These are phyloP conservation scores for Fonsecaea pedrosoi DNA, from an alignment of 2,329 filamentous ascomycete genomes.

Conservation along the genomic window DNA sequence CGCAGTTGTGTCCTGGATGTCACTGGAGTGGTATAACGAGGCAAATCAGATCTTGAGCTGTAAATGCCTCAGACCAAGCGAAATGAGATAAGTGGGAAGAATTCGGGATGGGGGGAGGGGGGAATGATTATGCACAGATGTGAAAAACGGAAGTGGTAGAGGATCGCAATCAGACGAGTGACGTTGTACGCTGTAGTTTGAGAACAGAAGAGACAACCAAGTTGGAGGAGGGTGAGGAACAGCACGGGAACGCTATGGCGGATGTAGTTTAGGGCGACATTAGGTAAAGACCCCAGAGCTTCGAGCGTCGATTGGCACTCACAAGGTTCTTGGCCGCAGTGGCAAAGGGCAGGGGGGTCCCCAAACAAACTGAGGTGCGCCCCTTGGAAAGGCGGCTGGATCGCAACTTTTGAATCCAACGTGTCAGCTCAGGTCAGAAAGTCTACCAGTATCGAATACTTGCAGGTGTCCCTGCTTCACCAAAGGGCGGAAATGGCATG, in stretches of 20 bases:
- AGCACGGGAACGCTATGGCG: conserved; percentile 15
- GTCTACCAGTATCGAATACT: no score
- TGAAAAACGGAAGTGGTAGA: background rate
- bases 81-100: background rate
- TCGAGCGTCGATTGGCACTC: background rate
- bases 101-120: conserved; percentile 6
- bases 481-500: background rate
- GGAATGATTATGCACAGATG: conserved; percentile 17
- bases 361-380: background rate
- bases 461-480: background rate
- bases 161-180: background rate
- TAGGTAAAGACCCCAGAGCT: conserved; percentile 16
- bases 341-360: background rate
- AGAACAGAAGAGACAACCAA: background rate
- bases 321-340: background rate
- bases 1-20: background rate
- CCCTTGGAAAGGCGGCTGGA: background rate
- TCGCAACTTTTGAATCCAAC: background rate
- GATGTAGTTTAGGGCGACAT: conserved; percentile 12
- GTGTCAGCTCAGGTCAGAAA: background rate
- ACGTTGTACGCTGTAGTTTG: conserved; percentile 6
- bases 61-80: conserved; percentile 7
- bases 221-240: conserved; percentile 11
- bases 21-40: background rate
- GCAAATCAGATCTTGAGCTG: background rate